These are phyloP conservation scores for Collybia sp. DNA, from an alignment of 768 basidiomycete genomes.

Conservation along the genomic window DNA sequence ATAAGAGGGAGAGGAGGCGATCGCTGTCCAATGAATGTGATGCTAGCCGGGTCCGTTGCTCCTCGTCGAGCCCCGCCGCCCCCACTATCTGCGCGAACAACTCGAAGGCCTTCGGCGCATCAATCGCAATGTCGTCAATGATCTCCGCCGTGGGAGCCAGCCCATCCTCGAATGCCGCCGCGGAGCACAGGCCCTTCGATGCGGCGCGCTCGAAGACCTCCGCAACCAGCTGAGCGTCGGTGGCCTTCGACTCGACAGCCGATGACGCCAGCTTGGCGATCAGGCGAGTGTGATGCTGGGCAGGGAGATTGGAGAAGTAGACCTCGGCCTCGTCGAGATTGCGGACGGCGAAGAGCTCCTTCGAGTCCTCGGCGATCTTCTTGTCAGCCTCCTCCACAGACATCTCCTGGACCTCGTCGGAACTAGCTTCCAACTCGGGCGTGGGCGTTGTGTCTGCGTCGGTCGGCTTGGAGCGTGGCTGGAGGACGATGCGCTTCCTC, in stretches of 20 bases:
- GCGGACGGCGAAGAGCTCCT: constrained; percentile 85
- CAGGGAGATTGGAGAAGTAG: constrained; percentile 75
- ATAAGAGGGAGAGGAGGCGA: constrained; percentile 54
- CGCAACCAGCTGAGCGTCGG: constrained; percentile 73
- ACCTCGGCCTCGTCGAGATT: constrained; percentile 84
- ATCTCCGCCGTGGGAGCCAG: constrained; percentile 65
- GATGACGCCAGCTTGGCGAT: constrained; percentile 71
- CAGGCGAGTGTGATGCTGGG: constrained; percentile 56
- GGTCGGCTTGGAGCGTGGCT: constrained; percentile 70
- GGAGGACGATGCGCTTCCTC: constrained; percentile 68
- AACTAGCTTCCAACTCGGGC: constrained; percentile 44
- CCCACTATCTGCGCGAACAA: constrained; percentile 74
- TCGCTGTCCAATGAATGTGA: constrained; percentile 58
- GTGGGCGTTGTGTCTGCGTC: constrained; percentile 37
- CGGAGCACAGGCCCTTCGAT: constrained; percentile 54
- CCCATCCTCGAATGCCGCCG: constrained; percentile 68
- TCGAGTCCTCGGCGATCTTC: constrained; percentile 77
- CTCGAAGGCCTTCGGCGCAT: constrained; percentile 82
- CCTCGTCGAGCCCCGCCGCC: constrained; percentile 63
- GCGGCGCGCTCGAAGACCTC: constrained; percentile 65
- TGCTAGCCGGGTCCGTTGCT: constrained; percentile 49
- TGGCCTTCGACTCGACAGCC: constrained; percentile 79
- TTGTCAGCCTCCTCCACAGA: constrained; percentile 62
- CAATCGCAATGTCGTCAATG: constrained; percentile 86
- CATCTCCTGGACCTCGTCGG: constrained; percentile 50